A percentile compares a stretch with the other conserved stretches of the same genome.
These are phyloP conservation scores for Solanum raphanifolium DNA, from an alignment of 257 asterid species.

Conservation along the genomic window DNA sequence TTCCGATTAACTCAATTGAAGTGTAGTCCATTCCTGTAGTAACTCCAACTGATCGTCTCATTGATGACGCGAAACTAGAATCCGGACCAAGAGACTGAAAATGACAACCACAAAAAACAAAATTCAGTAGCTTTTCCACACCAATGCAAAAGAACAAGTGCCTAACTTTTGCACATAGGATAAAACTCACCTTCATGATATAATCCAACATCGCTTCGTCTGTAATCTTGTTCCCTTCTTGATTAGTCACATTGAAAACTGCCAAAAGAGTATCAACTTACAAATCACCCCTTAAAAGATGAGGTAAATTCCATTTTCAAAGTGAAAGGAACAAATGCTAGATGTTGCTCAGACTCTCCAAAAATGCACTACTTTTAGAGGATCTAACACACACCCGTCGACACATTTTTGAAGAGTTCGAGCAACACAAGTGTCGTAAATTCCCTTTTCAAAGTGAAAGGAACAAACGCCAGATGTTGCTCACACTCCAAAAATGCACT, in stretches of 20 bases:
- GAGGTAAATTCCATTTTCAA: neutral
- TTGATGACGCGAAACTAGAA: constrained; percentile 12
- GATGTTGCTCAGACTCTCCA: neutral
- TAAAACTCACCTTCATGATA: constrained; percentile 12
- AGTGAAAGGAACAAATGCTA: neutral
- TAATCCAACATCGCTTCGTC: constrained; percentile 10
- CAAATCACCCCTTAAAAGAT: neutral
- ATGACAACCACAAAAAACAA: neutral
- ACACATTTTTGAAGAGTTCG: neutral
- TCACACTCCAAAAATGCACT: neutral
- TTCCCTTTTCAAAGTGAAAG: neutral
- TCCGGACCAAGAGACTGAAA: constrained; percentile 19
- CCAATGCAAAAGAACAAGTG: neutral
- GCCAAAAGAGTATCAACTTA: neutral
- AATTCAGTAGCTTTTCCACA: neutral
- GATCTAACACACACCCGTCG: no score
- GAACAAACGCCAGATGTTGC: neutral
- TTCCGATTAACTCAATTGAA: constrained; percentile 60
- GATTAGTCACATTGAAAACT: constrained; percentile 24
- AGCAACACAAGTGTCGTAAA: neutral
- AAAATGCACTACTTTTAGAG: neutral
- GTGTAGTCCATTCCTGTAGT: constrained; percentile 46
- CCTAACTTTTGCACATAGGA: neutral
- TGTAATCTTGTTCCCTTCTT: constrained; percentile 14
- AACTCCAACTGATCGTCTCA: constrained; percentile 67